Conservation (phyloP, 2,329 filamentous ascomycete genomes). For the Zelopaecilomyces penicillatus region DNA sequence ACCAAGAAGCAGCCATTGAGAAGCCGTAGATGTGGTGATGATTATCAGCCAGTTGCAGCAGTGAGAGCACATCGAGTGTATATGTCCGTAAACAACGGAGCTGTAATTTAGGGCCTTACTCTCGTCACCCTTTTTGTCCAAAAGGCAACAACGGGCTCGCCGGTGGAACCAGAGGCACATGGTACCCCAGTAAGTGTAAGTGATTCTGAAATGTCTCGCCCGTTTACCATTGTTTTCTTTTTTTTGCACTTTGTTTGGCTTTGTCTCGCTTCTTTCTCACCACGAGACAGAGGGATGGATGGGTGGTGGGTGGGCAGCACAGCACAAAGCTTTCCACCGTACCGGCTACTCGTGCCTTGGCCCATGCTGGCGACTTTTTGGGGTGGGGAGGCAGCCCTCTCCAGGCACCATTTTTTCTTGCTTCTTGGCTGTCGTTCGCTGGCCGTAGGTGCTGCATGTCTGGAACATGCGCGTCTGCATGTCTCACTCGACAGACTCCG, state of each 20-base stretch:
- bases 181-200: too few species aligned
- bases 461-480: constrained; percentile 24
- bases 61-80: too few species aligned
- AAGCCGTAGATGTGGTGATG: too few species aligned
- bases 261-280: neutral
- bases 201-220: neutral
- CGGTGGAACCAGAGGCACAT: too few species aligned
- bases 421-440: constrained; percentile 5
- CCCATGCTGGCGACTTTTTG: constrained; percentile 2
- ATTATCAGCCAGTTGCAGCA: too few species aligned
- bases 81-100: too few species aligned
- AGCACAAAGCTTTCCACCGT: too few species aligned
- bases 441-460: constrained; percentile 21
- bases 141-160: too few species aligned
- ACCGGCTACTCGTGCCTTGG: too few species aligned
- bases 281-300: neutral
- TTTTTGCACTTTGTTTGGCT: neutral
- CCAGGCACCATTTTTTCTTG: constrained; percentile 10
- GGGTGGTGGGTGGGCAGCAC: neutral
- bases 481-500: constrained; percentile 28
- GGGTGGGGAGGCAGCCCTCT: neutral
- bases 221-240: neutral
- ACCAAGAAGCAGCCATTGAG: too few species aligned
- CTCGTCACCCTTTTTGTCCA: too few species aligned
- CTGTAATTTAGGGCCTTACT: too few species aligned